These are phyloP conservation scores for Dinochytrium kinnereticum DNA, from an alignment of 371 early-diverging fungal species.

Conservation along the genomic window DNA sequence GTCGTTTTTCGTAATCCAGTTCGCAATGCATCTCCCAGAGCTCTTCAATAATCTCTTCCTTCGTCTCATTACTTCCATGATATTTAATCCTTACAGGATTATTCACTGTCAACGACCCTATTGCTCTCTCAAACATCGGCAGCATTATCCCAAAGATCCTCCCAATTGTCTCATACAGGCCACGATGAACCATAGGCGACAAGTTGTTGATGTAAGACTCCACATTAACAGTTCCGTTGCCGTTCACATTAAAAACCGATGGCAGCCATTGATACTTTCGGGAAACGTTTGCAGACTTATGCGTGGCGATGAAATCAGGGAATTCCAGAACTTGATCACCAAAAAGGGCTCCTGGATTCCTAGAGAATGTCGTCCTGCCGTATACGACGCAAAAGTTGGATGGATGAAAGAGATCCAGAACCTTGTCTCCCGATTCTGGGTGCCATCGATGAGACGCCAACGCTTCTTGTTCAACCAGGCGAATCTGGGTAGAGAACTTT, in stretches of 20 bases:
- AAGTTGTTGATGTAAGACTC: conserved; percentile 49
- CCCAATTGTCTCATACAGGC: conserved; percentile 24
- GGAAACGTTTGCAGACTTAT: conserved; percentile 20
- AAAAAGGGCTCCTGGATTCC: neutral
- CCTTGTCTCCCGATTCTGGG: neutral
- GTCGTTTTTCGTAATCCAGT: too few species aligned
- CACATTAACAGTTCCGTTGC: conserved; percentile 17
- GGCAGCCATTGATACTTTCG: conserved; percentile 43
- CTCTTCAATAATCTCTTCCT: neutral
- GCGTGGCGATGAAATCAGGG: neutral
- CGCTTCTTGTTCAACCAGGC: conserved; percentile 1
- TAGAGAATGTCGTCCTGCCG: conserved; percentile 48
- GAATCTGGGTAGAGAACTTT: neutral
- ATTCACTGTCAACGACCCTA: neutral
- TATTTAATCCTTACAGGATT: neutral
- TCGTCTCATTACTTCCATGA: neutral
- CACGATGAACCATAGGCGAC: conserved; percentile 14
- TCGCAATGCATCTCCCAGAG: neutral
- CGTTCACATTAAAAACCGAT: conserved; percentile 30
- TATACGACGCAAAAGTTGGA: conserved; percentile 1
- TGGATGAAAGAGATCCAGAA: neutral
- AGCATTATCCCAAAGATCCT: conserved; percentile 28
- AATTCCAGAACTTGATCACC: neutral
- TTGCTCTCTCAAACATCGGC: conserved; percentile 38
- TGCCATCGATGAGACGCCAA: neutral